Evolutionary conservation across 2,329 filamentous ascomycete species (phyloP).

Genomic region (Penicillium sp.): DNA sequence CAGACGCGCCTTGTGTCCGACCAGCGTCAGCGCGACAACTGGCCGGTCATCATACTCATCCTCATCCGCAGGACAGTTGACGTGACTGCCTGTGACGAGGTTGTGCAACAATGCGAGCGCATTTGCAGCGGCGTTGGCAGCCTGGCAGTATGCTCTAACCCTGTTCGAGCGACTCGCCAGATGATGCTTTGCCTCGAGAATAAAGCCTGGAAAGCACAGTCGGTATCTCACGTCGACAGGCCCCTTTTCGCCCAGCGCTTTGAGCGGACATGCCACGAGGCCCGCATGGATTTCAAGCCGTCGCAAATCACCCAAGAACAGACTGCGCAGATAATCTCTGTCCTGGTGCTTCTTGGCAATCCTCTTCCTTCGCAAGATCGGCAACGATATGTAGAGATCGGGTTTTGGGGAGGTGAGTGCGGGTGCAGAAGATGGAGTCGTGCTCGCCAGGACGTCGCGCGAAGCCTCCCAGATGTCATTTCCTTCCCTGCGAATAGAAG

Average conservation of each 20-base stretch:
- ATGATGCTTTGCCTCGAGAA: slow-evolving; percentile 1
- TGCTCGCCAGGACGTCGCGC: background rate
- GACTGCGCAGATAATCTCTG: background rate
- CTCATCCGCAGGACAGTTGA: no score
- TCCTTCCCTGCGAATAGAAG: background rate
- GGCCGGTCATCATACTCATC: background rate
- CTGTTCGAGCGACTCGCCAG: background rate
- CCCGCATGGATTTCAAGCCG: background rate
- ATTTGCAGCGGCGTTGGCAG: background rate
- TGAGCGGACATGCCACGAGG: background rate
- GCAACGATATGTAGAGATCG: slow-evolving; percentile 4
- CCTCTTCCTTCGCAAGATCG: background rate
- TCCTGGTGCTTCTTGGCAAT: background rate
- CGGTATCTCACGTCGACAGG: background rate
- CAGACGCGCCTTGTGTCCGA: background rate
- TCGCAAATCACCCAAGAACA: background rate
- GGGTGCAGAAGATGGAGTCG: background rate
- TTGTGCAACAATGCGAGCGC: background rate
- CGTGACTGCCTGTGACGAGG: background rate
- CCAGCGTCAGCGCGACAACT: background rate
- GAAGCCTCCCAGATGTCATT: background rate
- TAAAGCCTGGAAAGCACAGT: background rate
- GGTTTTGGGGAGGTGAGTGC: background rate
- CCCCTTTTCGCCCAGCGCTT: background rate
- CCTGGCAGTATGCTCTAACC: background rate